Percentiles rank a stretch among this genome's conserved stretches.
Conservation (phyloP, 2,329 filamentous ascomycete species). For the Calonectria multiphialidica region DNA sequence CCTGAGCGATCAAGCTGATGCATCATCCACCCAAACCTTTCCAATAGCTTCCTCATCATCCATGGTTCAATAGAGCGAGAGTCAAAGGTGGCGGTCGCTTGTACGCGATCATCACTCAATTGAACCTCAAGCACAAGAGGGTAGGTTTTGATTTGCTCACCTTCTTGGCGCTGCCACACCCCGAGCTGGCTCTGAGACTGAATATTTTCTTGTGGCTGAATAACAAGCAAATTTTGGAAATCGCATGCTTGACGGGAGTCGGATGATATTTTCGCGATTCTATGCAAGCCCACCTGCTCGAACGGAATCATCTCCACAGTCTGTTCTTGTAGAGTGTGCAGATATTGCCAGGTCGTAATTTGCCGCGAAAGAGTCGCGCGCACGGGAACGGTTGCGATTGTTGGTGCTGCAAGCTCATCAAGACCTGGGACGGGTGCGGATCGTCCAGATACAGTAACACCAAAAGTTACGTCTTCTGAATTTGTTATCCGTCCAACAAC, state of each 20-base stretch:
- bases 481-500: slow-evolving; percentile 30
- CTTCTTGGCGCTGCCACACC: background rate
- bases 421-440: slow-evolving; percentile 37
- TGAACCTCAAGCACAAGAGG: slow-evolving; percentile 8
- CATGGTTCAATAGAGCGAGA: background rate
- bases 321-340: slow-evolving; percentile 47
- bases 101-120: background rate
- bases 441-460: slow-evolving; percentile 38
- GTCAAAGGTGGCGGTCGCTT: slow-evolving; percentile 6
- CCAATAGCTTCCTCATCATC: background rate
- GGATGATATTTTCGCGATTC: slow-evolving; percentile 2
- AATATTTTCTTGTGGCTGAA: slow-evolving; percentile 1
- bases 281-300: slow-evolving; percentile 26
- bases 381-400: slow-evolving; percentile 29
- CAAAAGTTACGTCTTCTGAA: slow-evolving; percentile 39
- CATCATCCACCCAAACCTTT: slow-evolving; percentile 11
- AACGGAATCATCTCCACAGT: slow-evolving; percentile 20
- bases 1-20: background rate
- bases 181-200: background rate
- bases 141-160: background rate
- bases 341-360: slow-evolving; percentile 50
- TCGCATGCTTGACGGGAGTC: background rate
- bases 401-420: slow-evolving; percentile 33
- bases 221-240: slow-evolving; percentile 25
- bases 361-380: slow-evolving; percentile 40